Evolutionary conservation across 2,329 filamentous ascomycete species (phyloP).

Genomic region (Fusarium sp.): DNA sequence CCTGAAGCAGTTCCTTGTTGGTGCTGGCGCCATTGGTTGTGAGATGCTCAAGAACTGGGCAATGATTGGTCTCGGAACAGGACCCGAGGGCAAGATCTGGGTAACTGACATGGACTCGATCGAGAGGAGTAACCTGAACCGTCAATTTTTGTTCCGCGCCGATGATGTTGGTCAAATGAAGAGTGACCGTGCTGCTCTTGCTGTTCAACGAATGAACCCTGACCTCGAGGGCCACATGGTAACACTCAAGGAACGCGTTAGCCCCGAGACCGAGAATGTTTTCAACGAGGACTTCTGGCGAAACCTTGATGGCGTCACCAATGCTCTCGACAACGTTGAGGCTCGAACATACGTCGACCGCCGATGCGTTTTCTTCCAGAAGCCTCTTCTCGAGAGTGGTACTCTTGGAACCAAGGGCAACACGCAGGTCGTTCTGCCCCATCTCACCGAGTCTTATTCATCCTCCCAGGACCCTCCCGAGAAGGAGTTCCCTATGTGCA

Average conservation of each 20-base stretch:
- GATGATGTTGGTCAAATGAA: conserved; percentile 96
- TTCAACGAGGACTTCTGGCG: conserved; percentile 97
- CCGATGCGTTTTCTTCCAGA: conserved; percentile 97
- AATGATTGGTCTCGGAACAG: conserved; percentile 94
- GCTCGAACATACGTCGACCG: conserved; percentile 96
- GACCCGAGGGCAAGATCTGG: conserved; percentile 86
- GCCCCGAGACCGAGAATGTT: conserved; percentile 88
- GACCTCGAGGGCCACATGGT: conserved; percentile 88
- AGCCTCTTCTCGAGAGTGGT: conserved; percentile 93
- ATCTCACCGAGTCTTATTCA: conserved; percentile 95
- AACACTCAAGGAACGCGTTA: conserved; percentile 87
- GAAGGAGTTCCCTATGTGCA: conserved; percentile 99
- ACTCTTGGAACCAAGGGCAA: conserved; percentile 99
- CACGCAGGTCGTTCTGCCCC: conserved; percentile 92
- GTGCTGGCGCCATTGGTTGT: conserved; percentile 95
- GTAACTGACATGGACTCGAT: conserved; percentile 99
- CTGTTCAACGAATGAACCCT: conserved; percentile 96
- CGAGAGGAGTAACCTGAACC: conserved; percentile 97
- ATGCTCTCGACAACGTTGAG: conserved; percentile 97
- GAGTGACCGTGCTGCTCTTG: conserved; percentile 90
- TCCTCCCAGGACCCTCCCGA: conserved; percentile 95
- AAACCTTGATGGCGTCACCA: conserved; percentile 88
- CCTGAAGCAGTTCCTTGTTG: conserved; percentile 91
- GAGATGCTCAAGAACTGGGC: conserved; percentile 99
- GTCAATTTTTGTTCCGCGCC: conserved; percentile 93